These are phyloP conservation scores for Nepenthes mirabilis DNA, from an alignment of 148 eudicot species.

Conservation along the genomic window DNA sequence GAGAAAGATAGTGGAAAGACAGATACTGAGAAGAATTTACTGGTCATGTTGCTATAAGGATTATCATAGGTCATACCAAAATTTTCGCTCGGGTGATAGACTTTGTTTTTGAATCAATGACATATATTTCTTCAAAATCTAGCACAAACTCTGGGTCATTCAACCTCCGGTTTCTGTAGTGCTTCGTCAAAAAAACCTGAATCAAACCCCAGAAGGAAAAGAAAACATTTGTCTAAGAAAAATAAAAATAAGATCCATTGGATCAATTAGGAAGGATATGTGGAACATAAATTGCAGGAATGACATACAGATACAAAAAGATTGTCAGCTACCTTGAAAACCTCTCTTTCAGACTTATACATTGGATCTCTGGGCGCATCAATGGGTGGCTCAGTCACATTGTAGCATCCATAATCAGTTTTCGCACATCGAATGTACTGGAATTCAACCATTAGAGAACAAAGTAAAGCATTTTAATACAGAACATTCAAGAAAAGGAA, in stretches of 20 bases:
- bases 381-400: constrained; percentile 91
- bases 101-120: constrained; percentile 84
- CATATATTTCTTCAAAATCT: constrained; percentile 97
- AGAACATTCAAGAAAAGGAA: not conserved
- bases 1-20: too few species aligned
- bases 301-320: not conserved
- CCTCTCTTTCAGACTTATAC: constrained; percentile 81
- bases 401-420: constrained; percentile 89
- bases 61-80: constrained; percentile 33
- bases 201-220: constrained; percentile 6
- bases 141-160: constrained; percentile 75
- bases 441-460: not conserved
- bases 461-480: not conserved
- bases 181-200: constrained; percentile 93
- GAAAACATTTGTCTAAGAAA: not conserved
- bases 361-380: constrained; percentile 98
- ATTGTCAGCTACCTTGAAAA: constrained; percentile 46
- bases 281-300: not conserved
- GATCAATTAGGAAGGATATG: not conserved
- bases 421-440: constrained; percentile 93
- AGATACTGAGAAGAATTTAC: too few species aligned
- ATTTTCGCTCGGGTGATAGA: constrained; percentile 90
- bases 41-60: too few species aligned
- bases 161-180: constrained; percentile 73
- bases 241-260: not conserved